Conservation (phyloP, 2,329 filamentous ascomycete species). For the Arthrobotrys conoides region DNA sequence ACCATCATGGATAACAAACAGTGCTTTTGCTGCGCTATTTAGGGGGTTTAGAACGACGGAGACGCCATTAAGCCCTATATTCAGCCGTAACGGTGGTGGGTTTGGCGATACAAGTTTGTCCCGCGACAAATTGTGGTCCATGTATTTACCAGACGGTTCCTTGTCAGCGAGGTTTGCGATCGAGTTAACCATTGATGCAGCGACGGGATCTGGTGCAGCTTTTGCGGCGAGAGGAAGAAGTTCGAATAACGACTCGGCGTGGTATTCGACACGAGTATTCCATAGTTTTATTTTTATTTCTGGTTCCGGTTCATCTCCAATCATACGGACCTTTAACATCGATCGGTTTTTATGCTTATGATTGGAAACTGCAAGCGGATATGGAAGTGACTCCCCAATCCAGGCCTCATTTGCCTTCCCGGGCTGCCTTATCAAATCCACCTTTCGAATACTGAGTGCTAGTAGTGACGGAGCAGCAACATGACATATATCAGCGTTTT, state of each 20-base stretch:
- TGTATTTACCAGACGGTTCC: slow-evolving; percentile 61
- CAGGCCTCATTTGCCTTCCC: slow-evolving; percentile 70
- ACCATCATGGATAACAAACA: slow-evolving; percentile 84
- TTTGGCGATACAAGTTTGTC: slow-evolving; percentile 62
- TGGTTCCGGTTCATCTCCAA: slow-evolving; percentile 94
- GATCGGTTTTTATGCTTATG: slow-evolving; percentile 67
- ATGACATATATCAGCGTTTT: slow-evolving; percentile 80
- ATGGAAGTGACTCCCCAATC: slow-evolving; percentile 74
- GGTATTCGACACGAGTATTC: slow-evolving; percentile 89
- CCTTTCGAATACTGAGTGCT: slow-evolving; percentile 78
- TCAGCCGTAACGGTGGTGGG: slow-evolving; percentile 76
- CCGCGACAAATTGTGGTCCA: slow-evolving; percentile 31
- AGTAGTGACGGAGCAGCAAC: slow-evolving; percentile 87
- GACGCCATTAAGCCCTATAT: slow-evolving; percentile 84
- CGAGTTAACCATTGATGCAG: slow-evolving; percentile 81
- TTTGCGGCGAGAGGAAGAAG: slow-evolving; percentile 79
- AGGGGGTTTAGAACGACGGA: slow-evolving; percentile 87
- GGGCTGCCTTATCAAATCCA: slow-evolving; percentile 76
- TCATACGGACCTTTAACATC: slow-evolving; percentile 88
- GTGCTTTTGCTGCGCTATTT: slow-evolving; percentile 79
- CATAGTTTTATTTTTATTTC: slow-evolving; percentile 88
- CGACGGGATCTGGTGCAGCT: slow-evolving; percentile 79
- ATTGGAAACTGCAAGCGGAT: slow-evolving; percentile 65
- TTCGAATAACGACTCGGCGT: slow-evolving; percentile 85
- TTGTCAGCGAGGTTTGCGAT: slow-evolving; percentile 80